Percentiles rank a stretch among this genome's conserved stretches.
Evolutionary conservation across 1,284 basidiomycete species (phyloP).

Genomic region (Marasmius oreades): DNA sequence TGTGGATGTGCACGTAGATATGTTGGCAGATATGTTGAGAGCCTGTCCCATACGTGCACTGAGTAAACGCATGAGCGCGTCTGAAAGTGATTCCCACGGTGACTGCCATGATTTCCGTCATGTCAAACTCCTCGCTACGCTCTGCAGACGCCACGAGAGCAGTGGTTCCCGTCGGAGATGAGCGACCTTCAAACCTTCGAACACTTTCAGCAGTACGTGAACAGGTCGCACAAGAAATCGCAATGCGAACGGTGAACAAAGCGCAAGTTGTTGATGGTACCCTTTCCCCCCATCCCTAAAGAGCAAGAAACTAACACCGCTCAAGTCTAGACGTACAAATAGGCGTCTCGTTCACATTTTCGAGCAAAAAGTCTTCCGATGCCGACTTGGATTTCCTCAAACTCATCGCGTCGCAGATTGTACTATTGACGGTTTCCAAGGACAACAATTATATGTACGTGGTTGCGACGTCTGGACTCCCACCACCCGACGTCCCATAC

Average conservation of each 20-base stretch:
- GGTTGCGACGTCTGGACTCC: constrained; percentile 41
- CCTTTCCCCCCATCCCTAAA: not conserved
- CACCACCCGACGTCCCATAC: constrained; percentile 22
- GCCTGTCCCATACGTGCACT: too few relatives aligned
- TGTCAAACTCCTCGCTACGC: not conserved
- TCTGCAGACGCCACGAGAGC: not conserved
- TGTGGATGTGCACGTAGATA: too few relatives aligned
- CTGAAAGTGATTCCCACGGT: too few relatives aligned
- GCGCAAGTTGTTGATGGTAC: constrained; percentile 43
- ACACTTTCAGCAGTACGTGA: constrained; percentile 59
- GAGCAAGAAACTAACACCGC: not conserved
- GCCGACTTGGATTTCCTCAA: constrained; percentile 52
- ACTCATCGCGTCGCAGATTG: constrained; percentile 36
- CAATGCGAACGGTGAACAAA: constrained; percentile 49
- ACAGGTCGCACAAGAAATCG: constrained; percentile 59
- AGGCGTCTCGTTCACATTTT: constrained; percentile 55
- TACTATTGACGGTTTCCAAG: constrained; percentile 31
- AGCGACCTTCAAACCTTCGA: constrained; percentile 22
- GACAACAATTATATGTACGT: constrained; percentile 52
- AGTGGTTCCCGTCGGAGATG: not conserved
- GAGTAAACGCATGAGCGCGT: too few relatives aligned
- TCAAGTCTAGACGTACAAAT: constrained; percentile 38
- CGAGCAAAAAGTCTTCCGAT: constrained; percentile 30
- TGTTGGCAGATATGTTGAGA: too few relatives aligned
- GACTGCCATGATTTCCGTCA: not conserved